phyloP scores from a whole-genome alignment of 148 eudicot species.

The Nepenthes gracilis region DNA sequence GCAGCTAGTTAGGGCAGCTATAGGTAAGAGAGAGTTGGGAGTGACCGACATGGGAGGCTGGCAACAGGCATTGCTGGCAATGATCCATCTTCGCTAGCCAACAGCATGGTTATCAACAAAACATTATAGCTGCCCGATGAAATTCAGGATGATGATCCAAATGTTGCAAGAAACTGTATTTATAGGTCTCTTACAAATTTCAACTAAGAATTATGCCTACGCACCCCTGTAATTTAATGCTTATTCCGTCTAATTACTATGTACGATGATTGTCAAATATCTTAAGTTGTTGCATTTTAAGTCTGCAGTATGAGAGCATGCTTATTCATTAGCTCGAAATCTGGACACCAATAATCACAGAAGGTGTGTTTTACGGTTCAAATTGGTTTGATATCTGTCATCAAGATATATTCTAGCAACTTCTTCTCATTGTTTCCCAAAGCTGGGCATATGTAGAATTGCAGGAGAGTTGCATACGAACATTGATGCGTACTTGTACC shows the following conservation, averaged over 20 bases:
- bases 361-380: slow-evolving; percentile 93
- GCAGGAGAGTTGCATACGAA: neutral
- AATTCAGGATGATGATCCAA: slow-evolving; percentile 91
- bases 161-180: slow-evolving; percentile 77
- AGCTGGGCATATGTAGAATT: neutral
- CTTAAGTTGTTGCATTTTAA: neutral
- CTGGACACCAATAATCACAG: slow-evolving; percentile 96
- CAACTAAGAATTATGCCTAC: neutral
- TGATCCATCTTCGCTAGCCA: slow-evolving; percentile 85
- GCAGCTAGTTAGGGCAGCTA: slow-evolving; percentile 81
- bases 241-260: too few relatives aligned
- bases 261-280: neutral
- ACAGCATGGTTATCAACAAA: slow-evolving; percentile 69
- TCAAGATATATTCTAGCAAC: slow-evolving; percentile 46
- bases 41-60: slow-evolving; percentile 52
- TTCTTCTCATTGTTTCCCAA: neutral
- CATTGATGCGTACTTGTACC: too few relatives aligned
- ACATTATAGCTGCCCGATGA: slow-evolving; percentile 89
- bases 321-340: slow-evolving; percentile 87
- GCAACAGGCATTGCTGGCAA: slow-evolving; percentile 77
- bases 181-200: neutral
- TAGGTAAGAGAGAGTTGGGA: slow-evolving; percentile 53
- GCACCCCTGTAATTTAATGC: neutral
- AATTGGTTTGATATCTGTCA: slow-evolving; percentile 97
- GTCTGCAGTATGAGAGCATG: slow-evolving; percentile 87